Base-by-base conservation (phyloP, 2,329 filamentous ascomycete species). In the Aspergillus pseudoglaucus region DNA sequence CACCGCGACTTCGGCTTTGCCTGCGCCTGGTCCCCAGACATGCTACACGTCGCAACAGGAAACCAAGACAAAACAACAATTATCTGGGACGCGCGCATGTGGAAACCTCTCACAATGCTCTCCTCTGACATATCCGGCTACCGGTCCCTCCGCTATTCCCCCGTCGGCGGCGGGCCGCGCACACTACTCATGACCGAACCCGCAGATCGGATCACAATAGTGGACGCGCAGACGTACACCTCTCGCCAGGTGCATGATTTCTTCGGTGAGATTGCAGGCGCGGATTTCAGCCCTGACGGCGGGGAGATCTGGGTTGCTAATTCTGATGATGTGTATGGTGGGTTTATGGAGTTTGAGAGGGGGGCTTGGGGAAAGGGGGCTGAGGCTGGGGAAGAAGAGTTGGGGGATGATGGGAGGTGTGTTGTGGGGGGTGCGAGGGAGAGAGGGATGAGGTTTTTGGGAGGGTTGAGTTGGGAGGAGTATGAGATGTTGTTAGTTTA, bases 21-120 rank as follows among this genome's bases (percentile, higher is more conserved):
- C 5, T 74, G 71, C 51, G 70, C 69, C 4, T 74, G 71, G 71
- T 72, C 71, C 2, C 69, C 69, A 0, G 71, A 74, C 54, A 72
- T 73, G 65, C 63, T 66, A n/a, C 71, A 73, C 44, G 65, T 74
- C 43, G 71, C 71, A 4, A 74, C 71, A 4, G 69, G 69, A 49
- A 73, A 73, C 50, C 71, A 74, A 48, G 71, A 74, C 54, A 70
- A 70, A 47, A 70, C 69, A 3, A 66, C 70, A 32, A 71, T 73
- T 30, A 71, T 74, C 54, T 74, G 70, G 70, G 71, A 74, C 45
- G 64, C 67, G 14, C 67, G 71, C 27, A 73, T 63, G 44, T 72
- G 70, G 66, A 59, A 60, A 12, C 48, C 62, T 9, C 57, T 74
- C 0, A 59, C 68, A 49, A 70, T 58, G 4, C 66, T 74, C 48